Conservation (phyloP, 2,329 filamentous ascomycete genomes). For the Ophiostoma sp. region DNA sequence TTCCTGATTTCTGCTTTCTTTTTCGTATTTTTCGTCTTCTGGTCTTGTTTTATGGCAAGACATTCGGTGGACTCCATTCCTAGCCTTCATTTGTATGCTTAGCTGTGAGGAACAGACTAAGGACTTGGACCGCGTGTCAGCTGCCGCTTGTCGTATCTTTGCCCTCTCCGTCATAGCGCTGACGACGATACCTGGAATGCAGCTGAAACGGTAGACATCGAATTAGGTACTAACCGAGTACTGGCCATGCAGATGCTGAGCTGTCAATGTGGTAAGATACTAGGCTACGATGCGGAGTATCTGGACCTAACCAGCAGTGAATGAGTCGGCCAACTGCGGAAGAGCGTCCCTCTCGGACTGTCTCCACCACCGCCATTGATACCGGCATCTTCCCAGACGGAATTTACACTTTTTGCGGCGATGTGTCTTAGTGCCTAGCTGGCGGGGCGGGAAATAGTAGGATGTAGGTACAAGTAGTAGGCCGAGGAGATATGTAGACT, state of each 20-base stretch:
- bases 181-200: background rate
- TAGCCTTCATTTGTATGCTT: background rate
- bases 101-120: background rate
- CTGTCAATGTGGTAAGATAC: no score
- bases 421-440: slow-evolving; percentile 3
- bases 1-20: background rate
- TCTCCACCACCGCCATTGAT: background rate
- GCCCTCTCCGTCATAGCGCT: slow-evolving; percentile 4
- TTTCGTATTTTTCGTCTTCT: background rate
- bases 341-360: background rate
- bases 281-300: no score
- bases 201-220: no score
- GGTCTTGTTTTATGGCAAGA: slow-evolving; percentile 9
- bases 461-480: background rate
- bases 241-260: no score
- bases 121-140: background rate
- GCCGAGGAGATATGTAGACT: no score
- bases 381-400: background rate
- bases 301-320: no score
- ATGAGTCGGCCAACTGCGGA: no score
- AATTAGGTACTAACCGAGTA: no score
- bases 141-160: slow-evolving; percentile 4
- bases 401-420: slow-evolving; percentile 1
- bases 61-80: slow-evolving; percentile 4
- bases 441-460: slow-evolving; percentile 2